Evolutionary conservation across 2,329 filamentous ascomycete genomes (phyloP), one percentile per base, ranked within the genome.

Genomic region (Colletotrichum sojae): DNA sequence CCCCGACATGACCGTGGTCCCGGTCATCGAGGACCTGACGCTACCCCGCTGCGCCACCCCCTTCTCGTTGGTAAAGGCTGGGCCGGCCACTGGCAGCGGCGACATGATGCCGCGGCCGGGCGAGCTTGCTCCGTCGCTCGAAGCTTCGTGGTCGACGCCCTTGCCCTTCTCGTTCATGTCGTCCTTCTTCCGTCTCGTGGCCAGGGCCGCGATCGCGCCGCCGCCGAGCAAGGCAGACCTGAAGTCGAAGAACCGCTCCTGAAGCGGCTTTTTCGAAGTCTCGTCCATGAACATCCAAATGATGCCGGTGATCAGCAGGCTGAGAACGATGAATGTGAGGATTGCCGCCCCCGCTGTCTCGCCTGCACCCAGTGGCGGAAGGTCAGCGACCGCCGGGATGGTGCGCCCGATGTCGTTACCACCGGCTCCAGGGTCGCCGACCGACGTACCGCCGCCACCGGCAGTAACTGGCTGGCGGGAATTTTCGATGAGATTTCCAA

Each of bases 281-380:
- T 89, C 86, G 70, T 89, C 87, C 20, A 82, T 66, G 18, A 87
- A 66, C 71, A 88, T 79, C 78, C 84, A 88, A 6, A 80, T 52
- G 6, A 84, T 74, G n/a, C 88, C 88, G 1, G 83, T 83, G 25
- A 91, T 70, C 46, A 92, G 80, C 6, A 83, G 79, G 6, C 85
- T 75, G 1, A 93, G 76, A 3, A 91, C 77, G 6, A 90, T 56
- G 3, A 88, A 79, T 1, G 92, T 95, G 58, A 84, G 72, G 69
- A 94, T 86, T 12, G 88, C 88, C 45, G 92, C 92, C 12, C 92
- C 93, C 6, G 88, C 91, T 71, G 83, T 88, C 75, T 95, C 92
- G 8, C 85, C 89, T 1, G 83, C 84, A 4, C 52, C 51, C 5
- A 67, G 22, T 8, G 71, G 71, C 5, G 66, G 57, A 40, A 90